Base-by-base conservation (phyloP, 1,139 yeast species). In the Debaryomycetaceae sp. region DNA sequence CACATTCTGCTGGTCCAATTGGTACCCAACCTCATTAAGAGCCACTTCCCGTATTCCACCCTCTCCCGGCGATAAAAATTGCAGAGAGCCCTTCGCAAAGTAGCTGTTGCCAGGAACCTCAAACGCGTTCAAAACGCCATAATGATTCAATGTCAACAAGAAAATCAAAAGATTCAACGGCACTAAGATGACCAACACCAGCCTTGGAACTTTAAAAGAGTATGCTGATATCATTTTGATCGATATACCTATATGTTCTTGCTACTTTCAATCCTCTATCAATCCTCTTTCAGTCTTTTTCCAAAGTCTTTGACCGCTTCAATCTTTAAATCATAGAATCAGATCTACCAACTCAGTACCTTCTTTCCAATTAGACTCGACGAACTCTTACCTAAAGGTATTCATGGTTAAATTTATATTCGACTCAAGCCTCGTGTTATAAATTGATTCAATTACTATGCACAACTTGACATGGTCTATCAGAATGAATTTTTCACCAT, bases 1-100 rank as follows among this genome's bases (percentile, higher is more conserved):
- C n/a, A 72, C 77, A 43, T 68, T 58, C 14, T 56, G 50, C 2
- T 61, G 63, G 37, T 54, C 50, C 14, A 64, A 45, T 13, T 47
- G 43, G 40, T 46, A 52, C 11, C 61, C 58, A 14, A n/a, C 24
- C 34, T 11, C 23, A 8, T 40, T 38, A 5, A 40, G 4, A 7
- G 31, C 11, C 11, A 8, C 31, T 8, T 11, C 31, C 11, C 31
- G 31, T 27, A 11, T 11, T 27, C 11, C 31, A 8, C 31, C 31
- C 31, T 27, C 31, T 2, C 11, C 31, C 31, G 31, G 8, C 11
- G 11, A 8, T 27, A 4, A 27, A 7, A 27, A 7, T 11, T 8
- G 31, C 31, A 27, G 31, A 7, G 11, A 11, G 11, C 31, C 31
- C 11, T 7, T 27, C 11, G 4, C 3, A 11, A 27, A 8, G 31